Evolutionary conservation across 768 basidiomycete genomes (phyloP), one percentile per base, ranked within the genome.

Genomic region (Hortiboletus campestris): DNA sequence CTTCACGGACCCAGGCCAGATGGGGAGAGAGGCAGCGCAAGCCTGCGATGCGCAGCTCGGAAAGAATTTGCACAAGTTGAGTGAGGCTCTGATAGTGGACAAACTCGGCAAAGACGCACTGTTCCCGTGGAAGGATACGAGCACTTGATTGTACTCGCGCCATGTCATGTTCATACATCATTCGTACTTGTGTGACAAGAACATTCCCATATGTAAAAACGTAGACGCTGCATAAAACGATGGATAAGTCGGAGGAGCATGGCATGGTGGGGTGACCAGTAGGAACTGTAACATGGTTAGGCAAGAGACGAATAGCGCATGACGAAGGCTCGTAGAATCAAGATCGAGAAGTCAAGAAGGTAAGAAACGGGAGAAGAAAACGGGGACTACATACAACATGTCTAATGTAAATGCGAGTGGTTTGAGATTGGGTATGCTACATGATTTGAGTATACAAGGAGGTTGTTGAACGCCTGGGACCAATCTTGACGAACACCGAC

Each of bases 21-120:
- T 54, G 10, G 59, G 67, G 9, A 57, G 62, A n/a, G 65, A 65
- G 52, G 63, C 61, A 43, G 51, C 44, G 19, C 58, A 53, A 44
- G 68, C 70, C 36, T 46, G 56, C 34, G 63, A 73, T 41, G 51
- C 49, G 13, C 63, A 66, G 55, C 55, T 67, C 11, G 68, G 69
- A 2, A 60, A 53, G 51, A 64, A 64, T 31, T 55, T 74, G 58
- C 74, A 68, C 62, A 53, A 62, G 31, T 65, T 74, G 55, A 72
- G 68, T 53, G 68, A 72, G 59, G 49, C 61, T 22, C 46, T 74
- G 46, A 63, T 71, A 17, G 56, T 56, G 34, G 57, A 63, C 25
- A 63, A 63, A 50, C 48, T 66, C 35, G 66, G 67, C 44, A 48
- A 58, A 16, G 48, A 41, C 10, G 39, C 34, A 6, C 17, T 72